phyloP scores from a whole-genome alignment of 805 yeast species.

The Barnettozyma siamensis region DNA sequence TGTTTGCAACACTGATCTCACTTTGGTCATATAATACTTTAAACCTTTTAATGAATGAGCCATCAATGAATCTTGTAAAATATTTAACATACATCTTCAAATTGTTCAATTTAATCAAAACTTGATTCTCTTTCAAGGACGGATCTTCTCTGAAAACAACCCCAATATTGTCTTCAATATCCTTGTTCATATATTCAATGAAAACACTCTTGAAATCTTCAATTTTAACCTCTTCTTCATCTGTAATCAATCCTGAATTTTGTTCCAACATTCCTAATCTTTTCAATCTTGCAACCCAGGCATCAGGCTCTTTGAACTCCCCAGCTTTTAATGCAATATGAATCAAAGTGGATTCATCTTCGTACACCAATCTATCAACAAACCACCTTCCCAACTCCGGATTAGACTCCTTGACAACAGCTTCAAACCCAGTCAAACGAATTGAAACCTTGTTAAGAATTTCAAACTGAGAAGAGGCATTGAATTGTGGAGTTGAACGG shows the following conservation, averaged over 20 bases:
- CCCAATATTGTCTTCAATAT: slow-evolving; percentile 2
- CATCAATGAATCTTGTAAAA: neutral
- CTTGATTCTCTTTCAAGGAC: neutral
- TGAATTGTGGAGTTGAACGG: slow-evolving; percentile 1
- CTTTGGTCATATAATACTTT: neutral
- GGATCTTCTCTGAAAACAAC: slow-evolving; percentile 1
- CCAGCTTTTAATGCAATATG: neutral
- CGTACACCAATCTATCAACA: neutral
- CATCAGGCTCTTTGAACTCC: neutral
- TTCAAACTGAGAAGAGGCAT: neutral
- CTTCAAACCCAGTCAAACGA: neutral
- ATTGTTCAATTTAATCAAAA: neutral
- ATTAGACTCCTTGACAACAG: neutral
- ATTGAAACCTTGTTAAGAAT: neutral
- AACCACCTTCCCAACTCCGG: neutral
- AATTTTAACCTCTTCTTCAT: neutral
- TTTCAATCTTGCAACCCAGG: slow-evolving; percentile 7
- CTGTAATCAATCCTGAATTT: neutral
- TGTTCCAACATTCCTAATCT: slow-evolving; percentile 2
- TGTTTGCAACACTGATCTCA: neutral
- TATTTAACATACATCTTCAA: neutral
- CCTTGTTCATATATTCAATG: neutral
- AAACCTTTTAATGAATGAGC: slow-evolving; percentile 1
- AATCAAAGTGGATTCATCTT: neutral
- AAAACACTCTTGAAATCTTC: neutral